Evolutionary conservation across 305 asterid species (phyloP), one percentile per base, ranked within the genome.

Genomic region (Euphrasia arctica): DNA sequence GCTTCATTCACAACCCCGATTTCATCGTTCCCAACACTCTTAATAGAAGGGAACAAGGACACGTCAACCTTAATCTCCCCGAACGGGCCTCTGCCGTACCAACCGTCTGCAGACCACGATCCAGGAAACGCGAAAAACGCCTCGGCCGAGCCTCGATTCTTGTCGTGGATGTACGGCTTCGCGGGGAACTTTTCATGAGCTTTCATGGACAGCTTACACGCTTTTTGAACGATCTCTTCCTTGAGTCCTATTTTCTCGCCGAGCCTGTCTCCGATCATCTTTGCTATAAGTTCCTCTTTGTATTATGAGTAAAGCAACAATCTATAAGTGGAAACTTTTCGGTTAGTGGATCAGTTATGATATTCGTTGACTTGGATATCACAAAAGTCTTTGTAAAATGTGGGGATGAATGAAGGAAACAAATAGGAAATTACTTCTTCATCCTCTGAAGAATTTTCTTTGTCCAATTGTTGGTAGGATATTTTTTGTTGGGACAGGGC

Each of bases 41-140:
- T 78, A 52, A 88, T 63, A 62, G 83, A 88, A 5, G 89, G 90
- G 67, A 86, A 91, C 66, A 55, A 68, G 34, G 80, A 45, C 5
- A 39, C 36, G 60, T 81, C 81, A 62, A 82, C 77, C 79, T 78
- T 74, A 47, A 66, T 70, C 58, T 77, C 95, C 54, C 96, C 96
- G 45, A 91, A 91, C 7, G 83, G 84, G 34, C 63, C 76, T 43
- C 59, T 60, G 15, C 65, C 56, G 76, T 70, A 81, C 96, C 91
- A 86, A 63, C 83, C 80, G 10, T 64, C 77, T 29, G 68, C 80
- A 4, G 80, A 59, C 97, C 96, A 88, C 0, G 85, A 77, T 57
- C 96, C 91, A 0, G 95, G 77, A 63, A 91, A 91, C 64, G 90
- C 87, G 67, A 88, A 82, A 54, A 79, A 69, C 22, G 77, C 79